Conservation (phyloP, 371 early-diverging fungal species). For the Circinella minor region DNA sequence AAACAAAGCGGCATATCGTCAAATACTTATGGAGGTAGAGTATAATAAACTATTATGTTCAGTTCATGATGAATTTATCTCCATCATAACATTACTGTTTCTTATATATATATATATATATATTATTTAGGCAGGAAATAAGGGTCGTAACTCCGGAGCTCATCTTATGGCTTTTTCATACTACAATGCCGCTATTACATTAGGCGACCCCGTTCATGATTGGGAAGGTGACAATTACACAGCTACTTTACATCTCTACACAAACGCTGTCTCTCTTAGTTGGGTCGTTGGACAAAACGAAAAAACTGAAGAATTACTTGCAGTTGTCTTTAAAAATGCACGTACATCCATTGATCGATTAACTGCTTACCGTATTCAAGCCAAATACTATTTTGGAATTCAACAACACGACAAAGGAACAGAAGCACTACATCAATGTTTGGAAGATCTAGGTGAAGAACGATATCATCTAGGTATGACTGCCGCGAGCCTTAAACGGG, state of each 20-base stretch:
- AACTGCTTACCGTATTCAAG: slow-evolving; percentile 40
- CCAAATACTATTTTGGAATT: slow-evolving; percentile 37
- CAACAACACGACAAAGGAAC: slow-evolving; percentile 41
- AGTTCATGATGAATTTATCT: too few species aligned
- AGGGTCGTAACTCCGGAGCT: slow-evolving; percentile 44
- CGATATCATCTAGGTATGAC: slow-evolving; percentile 17
- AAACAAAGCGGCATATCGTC: slow-evolving; percentile 27
- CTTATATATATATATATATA: too few species aligned
- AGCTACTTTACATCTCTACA: slow-evolving; percentile 34
- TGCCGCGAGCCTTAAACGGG: slow-evolving; percentile 21
- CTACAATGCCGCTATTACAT: slow-evolving; percentile 35
- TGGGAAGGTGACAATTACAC: slow-evolving; percentile 31
- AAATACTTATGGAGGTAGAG: slow-evolving; percentile 28
- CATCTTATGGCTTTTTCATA: slow-evolving; percentile 44
- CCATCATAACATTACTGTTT: too few species aligned
- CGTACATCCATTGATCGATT: slow-evolving; percentile 41
- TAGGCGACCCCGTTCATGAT: slow-evolving; percentile 16
- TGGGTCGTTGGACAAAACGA: slow-evolving; percentile 45
- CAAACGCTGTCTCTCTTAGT: slow-evolving; percentile 38
- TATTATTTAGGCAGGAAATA: slow-evolving; percentile 29
- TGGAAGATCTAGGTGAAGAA: slow-evolving; percentile 34
- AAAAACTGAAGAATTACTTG: slow-evolving; percentile 28
- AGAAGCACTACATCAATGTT: slow-evolving; percentile 29
- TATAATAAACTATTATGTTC: not conserved
- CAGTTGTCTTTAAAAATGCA: slow-evolving; percentile 32